Conservation (phyloP, 2,329 filamentous ascomycete species). For the Pyricularia grisea region DNA sequence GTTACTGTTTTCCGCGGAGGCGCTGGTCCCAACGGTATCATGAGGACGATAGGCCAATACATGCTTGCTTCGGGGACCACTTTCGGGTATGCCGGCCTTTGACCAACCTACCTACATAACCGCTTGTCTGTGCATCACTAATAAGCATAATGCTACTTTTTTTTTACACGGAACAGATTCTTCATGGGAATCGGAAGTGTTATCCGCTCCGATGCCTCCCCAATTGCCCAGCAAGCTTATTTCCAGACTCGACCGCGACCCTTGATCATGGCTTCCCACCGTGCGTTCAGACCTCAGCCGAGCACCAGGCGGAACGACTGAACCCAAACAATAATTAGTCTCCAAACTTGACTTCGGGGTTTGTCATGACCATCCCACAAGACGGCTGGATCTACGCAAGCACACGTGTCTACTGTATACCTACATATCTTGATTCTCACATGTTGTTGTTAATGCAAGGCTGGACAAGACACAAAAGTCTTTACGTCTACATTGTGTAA, state of each 20-base stretch:
- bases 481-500: neutral
- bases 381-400: neutral
- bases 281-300: constrained; percentile 26
- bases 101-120: too few species aligned
- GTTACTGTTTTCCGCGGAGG: constrained; percentile 95
- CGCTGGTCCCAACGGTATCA: constrained; percentile 84
- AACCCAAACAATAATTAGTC: neutral
- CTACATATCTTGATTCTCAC: neutral
- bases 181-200: constrained; percentile 99
- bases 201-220: constrained; percentile 80
- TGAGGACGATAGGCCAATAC: constrained; percentile 90
- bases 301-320: constrained; percentile 12
- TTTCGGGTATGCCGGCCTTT: constrained; percentile 61
- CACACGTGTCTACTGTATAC: neutral
- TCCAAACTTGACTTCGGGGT: neutral
- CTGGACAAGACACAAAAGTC: neutral
- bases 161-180: constrained; percentile 42
- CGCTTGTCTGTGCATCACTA: neutral
- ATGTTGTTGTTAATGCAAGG: neutral
- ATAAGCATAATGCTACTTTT: neutral
- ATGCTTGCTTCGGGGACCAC: constrained; percentile 93
- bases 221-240: constrained; percentile 67
- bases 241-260: constrained; percentile 64
- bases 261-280: constrained; percentile 47
- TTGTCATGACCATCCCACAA: neutral